Conservation (phyloP, 179 eudicot genomes). For the Silene noctiflora region DNA sequence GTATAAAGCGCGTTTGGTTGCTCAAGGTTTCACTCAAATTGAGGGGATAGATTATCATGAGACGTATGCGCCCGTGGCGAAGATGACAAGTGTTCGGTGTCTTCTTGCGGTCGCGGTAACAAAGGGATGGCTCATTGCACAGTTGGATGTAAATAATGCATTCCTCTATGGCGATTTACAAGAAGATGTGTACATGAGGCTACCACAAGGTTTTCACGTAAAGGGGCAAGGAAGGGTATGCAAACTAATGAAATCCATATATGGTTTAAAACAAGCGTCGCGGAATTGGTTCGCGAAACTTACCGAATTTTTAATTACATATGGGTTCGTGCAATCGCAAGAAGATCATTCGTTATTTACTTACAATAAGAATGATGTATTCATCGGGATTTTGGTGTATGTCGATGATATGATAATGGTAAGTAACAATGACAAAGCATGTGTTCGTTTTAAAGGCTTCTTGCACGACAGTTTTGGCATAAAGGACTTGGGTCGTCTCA, state of each 20-base stretch:
- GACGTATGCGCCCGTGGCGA: no score
- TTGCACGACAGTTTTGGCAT: not conserved
- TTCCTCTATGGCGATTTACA: not conserved
- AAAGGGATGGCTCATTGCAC: no score
- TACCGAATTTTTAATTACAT: not conserved
- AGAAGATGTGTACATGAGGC: not conserved
- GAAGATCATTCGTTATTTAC: not conserved
- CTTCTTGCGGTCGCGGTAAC: no score
- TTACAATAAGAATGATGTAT: not conserved
- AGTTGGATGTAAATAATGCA: not conserved
- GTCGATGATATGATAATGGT: not conserved
- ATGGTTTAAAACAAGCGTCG: not conserved
- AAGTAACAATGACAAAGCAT: not conserved
- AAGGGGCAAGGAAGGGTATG: not conserved
- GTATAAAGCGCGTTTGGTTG: no score
- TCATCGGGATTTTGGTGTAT: not conserved
- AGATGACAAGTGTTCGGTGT: no score
- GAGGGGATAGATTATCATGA: no score
- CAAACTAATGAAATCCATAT: not conserved
- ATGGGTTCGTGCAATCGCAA: not conserved
- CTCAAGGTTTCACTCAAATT: no score
- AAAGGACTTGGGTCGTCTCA: not conserved
- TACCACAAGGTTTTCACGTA: not conserved
- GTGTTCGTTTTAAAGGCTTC: not conserved
- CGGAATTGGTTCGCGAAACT: not conserved